Conservation (phyloP, 2,329 filamentous ascomycete genomes). For the Ophiostoma tasmaniense region DNA sequence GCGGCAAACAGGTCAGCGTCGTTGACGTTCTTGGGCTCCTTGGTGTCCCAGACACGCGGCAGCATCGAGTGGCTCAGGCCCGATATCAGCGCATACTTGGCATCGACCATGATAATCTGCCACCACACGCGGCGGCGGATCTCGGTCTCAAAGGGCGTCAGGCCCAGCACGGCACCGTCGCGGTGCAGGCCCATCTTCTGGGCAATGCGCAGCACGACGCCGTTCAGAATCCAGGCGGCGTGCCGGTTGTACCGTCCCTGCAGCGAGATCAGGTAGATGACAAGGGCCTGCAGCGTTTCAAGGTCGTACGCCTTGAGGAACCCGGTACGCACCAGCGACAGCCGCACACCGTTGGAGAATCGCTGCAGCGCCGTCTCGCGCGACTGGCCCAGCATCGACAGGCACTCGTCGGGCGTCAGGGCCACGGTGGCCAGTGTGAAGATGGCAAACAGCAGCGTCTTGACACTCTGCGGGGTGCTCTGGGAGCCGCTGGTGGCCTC, state of each 20-base stretch:
- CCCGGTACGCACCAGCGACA: conserved; percentile 41
- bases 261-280: conserved; percentile 50
- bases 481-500: conserved; percentile 51
- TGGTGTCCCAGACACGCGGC: conserved; percentile 47
- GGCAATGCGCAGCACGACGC: conserved; percentile 53
- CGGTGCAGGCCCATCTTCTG: conserved; percentile 60
- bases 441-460: conserved; percentile 57
- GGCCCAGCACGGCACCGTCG: conserved; percentile 47
- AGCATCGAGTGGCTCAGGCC: conserved; percentile 47
- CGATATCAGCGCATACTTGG: conserved; percentile 48
- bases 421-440: conserved; percentile 54
- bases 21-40: conserved; percentile 48
- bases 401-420: conserved; percentile 47
- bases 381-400: conserved; percentile 41
- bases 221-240: conserved; percentile 52
- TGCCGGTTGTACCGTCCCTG: conserved; percentile 51
- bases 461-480: conserved; percentile 47
- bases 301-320: conserved; percentile 54
- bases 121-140: conserved; percentile 62
- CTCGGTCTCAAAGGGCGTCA: conserved; percentile 56
- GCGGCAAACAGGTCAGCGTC: conserved; percentile 49
- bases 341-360: conserved; percentile 44
- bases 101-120: conserved; percentile 52
- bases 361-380: conserved; percentile 42
- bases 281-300: conserved; percentile 49